Evolutionary conservation across 108 stramenopile species (phyloP).

Genomic region (Pseudonitzschia delicatissima): DNA sequence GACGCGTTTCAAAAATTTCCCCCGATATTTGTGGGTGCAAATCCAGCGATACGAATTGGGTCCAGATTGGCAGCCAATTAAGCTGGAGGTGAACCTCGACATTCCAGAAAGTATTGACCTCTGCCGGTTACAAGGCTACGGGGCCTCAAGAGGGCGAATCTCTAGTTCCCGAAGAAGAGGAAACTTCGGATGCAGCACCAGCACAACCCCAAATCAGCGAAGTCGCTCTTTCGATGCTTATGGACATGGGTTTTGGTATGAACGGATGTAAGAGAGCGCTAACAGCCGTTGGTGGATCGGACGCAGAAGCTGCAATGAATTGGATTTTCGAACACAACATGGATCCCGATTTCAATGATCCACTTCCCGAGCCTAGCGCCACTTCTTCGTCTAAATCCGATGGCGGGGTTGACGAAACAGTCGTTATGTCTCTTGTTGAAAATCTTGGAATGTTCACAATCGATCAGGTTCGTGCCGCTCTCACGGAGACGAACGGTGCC

Average conservation of each 20-base stretch:
- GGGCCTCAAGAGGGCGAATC: conserved; percentile 87
- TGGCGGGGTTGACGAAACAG: conserved; percentile 55
- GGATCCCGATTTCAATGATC: conserved; percentile 97
- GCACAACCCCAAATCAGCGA: conserved; percentile 66
- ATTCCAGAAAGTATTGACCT: conserved; percentile 89
- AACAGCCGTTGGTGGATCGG: conserved; percentile 81
- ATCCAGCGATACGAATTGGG: conserved; percentile 92
- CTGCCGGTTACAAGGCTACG: conserved; percentile 43
- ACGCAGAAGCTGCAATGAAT: conserved; percentile 93
- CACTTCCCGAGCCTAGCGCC: conserved; percentile 60
- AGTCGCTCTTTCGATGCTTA: conserved; percentile 78
- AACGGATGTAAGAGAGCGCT: conserved; percentile 95
- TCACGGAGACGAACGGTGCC: conserved; percentile 79
- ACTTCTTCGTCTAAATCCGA: conserved; percentile 21
- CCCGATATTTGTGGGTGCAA: conserved; percentile 91
- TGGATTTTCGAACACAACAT: conserved; percentile 96
- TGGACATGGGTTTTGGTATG: conserved; percentile 97
- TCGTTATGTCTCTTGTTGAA: conserved; percentile 77
- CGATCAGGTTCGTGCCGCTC: conserved; percentile 88
- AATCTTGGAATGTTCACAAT: conserved; percentile 90
- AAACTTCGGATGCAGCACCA: conserved; percentile 20
- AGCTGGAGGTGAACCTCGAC: conserved; percentile 94
- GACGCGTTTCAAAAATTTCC: conserved; percentile 83
- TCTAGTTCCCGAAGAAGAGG: conserved; percentile 75
- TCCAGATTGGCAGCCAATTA: conserved; percentile 91